Percentiles rank a stretch among this genome's conserved stretches.
Evolutionary conservation across 75 land plant species (phyloP).

Genomic region (Adiantum capillusveneris): DNA sequence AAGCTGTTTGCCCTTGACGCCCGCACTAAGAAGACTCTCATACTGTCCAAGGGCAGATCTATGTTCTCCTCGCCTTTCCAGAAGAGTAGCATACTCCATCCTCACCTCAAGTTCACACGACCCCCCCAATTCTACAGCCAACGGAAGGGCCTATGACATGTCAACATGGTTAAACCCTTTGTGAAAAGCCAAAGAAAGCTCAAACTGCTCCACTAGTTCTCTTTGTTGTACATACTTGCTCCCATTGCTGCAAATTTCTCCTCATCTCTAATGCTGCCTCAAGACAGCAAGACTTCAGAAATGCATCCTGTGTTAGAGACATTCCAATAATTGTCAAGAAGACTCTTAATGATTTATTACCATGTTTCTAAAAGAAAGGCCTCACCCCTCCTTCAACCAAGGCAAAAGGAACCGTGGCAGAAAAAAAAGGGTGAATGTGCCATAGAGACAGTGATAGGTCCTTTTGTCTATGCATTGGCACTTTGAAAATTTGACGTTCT

Average conservation of each 20-base stretch:
- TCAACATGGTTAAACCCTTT: not conserved
- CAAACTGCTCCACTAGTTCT: too few species aligned
- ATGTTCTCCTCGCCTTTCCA: constrained; percentile 21
- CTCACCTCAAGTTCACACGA: not conserved
- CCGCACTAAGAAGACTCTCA: constrained; percentile 11
- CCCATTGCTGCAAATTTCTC: constrained; percentile 19
- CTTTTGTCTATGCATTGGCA: too few species aligned
- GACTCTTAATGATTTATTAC: too few species aligned
- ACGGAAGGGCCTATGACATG: constrained; percentile 14
- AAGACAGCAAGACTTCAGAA: constrained; percentile 19
- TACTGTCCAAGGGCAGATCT: constrained; percentile 17
- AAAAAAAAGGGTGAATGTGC: too few species aligned
- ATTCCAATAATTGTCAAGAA: too few species aligned
- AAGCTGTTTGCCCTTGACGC: not conserved
- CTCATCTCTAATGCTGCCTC: constrained; percentile 17
- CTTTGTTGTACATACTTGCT: constrained; percentile 9
- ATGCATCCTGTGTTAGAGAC: constrained; percentile 9
- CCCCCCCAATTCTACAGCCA: constrained; percentile 9
- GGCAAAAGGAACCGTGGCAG: too few species aligned
- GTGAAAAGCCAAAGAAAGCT: constrained; percentile 1
- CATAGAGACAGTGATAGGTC: too few species aligned
- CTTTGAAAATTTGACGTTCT: too few species aligned
- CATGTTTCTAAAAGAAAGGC: too few species aligned
- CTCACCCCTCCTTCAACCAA: too few species aligned
- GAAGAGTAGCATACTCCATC: constrained; percentile 13